Evolutionary conservation across 768 basidiomycete species (phyloP).

Genomic region (Phaeotremella skinneri): DNA sequence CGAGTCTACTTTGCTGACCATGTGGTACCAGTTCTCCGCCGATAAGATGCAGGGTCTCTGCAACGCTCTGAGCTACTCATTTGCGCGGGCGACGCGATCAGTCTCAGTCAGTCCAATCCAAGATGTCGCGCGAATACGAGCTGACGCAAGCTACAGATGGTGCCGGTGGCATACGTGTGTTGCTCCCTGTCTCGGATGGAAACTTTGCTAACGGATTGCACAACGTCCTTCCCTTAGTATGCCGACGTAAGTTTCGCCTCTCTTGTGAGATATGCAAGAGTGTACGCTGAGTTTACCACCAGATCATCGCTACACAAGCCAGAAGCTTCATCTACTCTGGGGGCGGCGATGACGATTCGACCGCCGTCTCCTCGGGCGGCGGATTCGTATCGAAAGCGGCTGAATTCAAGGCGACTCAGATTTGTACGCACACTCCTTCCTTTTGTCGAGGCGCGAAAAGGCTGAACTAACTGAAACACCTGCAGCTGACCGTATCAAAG

Average conservation of each 20-base stretch:
- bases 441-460: background rate
- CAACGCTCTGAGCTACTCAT: slow-evolving; percentile 36
- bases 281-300: slow-evolving; percentile 8
- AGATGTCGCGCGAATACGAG: background rate
- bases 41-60: slow-evolving; percentile 33
- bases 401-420: background rate
- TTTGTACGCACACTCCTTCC: background rate
- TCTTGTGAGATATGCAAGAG: background rate
- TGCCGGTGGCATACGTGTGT: slow-evolving; percentile 31
- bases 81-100: slow-evolving; percentile 34
- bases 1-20: background rate
- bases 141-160: slow-evolving; percentile 7
- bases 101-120: slow-evolving; percentile 24
- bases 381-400: background rate
- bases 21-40: slow-evolving; percentile 26
- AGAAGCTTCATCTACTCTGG: slow-evolving; percentile 21
- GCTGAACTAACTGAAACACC: background rate
- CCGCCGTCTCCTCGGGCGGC: slow-evolving; percentile 12
- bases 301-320: slow-evolving; percentile 21
- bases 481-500: slow-evolving; percentile 36
- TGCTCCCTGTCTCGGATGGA: background rate
- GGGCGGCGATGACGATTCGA: slow-evolving; percentile 11
- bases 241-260: slow-evolving; percentile 35
- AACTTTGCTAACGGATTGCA: slow-evolving; percentile 6
- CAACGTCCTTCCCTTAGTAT: slow-evolving; percentile 14